Base-by-base conservation (phyloP, 805 yeast genomes). In the Saccharomycopsis fodiens region DNA sequence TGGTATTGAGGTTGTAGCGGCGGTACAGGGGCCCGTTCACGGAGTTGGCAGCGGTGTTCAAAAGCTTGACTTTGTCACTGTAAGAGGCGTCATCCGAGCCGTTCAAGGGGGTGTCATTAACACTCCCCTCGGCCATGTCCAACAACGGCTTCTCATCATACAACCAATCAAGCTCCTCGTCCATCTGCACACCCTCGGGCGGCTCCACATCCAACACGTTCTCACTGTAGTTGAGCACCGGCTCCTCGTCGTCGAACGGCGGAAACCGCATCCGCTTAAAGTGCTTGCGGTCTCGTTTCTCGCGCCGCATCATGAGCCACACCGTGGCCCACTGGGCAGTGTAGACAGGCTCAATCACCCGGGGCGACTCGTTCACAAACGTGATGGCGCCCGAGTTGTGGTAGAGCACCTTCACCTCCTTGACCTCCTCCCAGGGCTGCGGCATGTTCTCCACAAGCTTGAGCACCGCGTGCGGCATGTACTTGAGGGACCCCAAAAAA, bases 241-340 rank as follows among this genome's bases (percentile, higher is more conserved):
- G 96, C 60, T 91, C 97, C 61, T 93, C 98, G 59, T 93, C 99
- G 62, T 93, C 98, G 64, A 91, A 88, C 0, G 95, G 89, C 1
- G 99, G 99, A 54, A 93, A 85, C 46, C 87, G 73, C 85, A 93
- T 81, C 54, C 99, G 74, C 57, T 86, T 84, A 64, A 93, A 91
- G 59, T 85, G 94, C 29, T 78, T 69, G 54, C 97, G 73, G 59
- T 89, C 97, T 47, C 94, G 75, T 61, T 93, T 93, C 59, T 93
- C 97, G 40, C 91, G 72, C 56, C 97, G 76, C 99, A 93, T 93
- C 65, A 80, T 79, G 12, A 76, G 66, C 97, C 97, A 93, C 68
- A 78, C 73, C 1, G 94, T 72, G 1, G 96, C 89, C 99, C 99
- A 93, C 61, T 89, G 97, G 0, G 98, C 95, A 5, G 73, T 74